Evolutionary conservation across 148 eudicot genomes (phyloP).

Genomic region (Limonium bicolor): DNA sequence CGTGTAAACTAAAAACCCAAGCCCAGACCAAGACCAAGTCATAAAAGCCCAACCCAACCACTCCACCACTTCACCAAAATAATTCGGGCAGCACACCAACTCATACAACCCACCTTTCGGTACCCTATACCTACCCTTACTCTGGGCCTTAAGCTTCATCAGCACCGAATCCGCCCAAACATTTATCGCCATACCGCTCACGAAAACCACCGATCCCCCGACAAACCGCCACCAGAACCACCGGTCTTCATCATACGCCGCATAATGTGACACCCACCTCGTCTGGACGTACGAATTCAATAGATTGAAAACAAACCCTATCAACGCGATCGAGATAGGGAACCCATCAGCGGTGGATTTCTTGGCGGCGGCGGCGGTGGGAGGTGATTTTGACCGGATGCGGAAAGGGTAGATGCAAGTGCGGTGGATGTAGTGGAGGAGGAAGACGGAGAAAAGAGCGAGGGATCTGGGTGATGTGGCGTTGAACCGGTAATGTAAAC

Average conservation of each 20-base stretch:
- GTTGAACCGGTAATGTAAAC: conserved; percentile 46
- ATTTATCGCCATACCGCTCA: conserved; percentile 49
- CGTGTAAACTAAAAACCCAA: conserved; percentile 59
- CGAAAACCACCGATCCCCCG: conserved; percentile 37
- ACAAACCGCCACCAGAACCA: conserved; percentile 58
- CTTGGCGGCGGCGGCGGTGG: conserved; percentile 8
- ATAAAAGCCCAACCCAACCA: conserved; percentile 86
- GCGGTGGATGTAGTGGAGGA: conserved; percentile 73
- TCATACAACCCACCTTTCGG: conserved; percentile 72
- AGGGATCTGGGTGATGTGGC: conserved; percentile 19
- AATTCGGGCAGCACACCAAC: conserved; percentile 68
- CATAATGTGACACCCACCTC: conserved; percentile 64
- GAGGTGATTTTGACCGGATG: no score
- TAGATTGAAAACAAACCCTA: conserved; percentile 50
- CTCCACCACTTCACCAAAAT: conserved; percentile 86
- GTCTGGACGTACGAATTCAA: conserved; percentile 52
- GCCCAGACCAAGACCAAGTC: conserved; percentile 79
- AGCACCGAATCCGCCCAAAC: conserved; percentile 38
- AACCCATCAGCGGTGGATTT: conserved; percentile 16
- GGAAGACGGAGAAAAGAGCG: conserved; percentile 39
- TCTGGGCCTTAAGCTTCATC: conserved; percentile 39
- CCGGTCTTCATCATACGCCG: conserved; percentile 15
- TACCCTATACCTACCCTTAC: conserved; percentile 50
- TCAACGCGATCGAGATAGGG: conserved; percentile 34
- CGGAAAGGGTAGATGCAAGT: conserved; percentile 57